Evolutionary conservation across 345 rosid genomes (phyloP), one percentile per base, ranked within the genome.

Genomic region (Nasturtium officinale): DNA sequence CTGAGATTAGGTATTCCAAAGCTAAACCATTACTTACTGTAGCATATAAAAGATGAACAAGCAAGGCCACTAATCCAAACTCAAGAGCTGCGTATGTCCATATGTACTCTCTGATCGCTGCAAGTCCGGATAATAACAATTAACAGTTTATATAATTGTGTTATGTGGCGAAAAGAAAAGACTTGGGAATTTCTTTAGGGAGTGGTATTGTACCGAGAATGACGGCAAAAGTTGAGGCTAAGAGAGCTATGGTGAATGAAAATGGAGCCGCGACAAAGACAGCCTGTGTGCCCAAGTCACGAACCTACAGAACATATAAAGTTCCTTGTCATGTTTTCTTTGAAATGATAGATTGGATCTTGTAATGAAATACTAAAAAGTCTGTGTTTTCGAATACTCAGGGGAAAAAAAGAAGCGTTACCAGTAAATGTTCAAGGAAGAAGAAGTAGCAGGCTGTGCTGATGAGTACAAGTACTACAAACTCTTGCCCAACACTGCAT

Each of bases 1-100:
- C 42, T 26, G 55, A 23, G 29, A 50, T 48, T 37, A 32, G 3
- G 21, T 51, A 28, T 45, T 37, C 57, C 8, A 51, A 33, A 9
- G 51, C 32, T 55, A 16, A 3, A 29, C 50, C 29, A 11, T 17
- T 38, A 79, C 97, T 88, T 47, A 94, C 98, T 74, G 81, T 4
- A 32, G 65, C 59, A 73, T 88, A 94, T 26, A 89, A 68, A 28
- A 91, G 25, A 76, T 91, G 92, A 64, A 86, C 81, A 35, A 40
- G 55, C 60, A 91, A 57, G 33, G 92, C 95, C 55, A 94, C 86
- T 23, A 88, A 84, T 50, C 88, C 95, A 72, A 94, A 94, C 78
- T 94, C 96, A 6, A 91, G 86, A 63, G 97, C 96, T 33, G 96
- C 97, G 30, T 85, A 91, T 9, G 96, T 88, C 97, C 98, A 94